Base-by-base conservation (phyloP, 2,329 filamentous ascomycete genomes). In the Monilinia laxa region DNA sequence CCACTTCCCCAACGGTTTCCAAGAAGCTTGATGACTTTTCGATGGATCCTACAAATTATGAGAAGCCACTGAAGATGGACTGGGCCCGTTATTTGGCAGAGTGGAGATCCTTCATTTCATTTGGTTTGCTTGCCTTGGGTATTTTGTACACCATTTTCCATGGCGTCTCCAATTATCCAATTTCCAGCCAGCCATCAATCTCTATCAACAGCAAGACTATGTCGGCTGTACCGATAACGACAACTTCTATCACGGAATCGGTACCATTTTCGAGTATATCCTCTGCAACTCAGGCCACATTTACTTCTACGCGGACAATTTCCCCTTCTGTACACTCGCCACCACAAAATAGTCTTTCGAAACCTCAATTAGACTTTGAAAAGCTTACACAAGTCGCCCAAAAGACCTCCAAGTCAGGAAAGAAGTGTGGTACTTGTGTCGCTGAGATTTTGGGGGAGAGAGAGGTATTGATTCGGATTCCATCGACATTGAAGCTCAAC, bases 401-500 rank as follows among this genome's bases (percentile, higher is more conserved):
- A 12, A 70, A 62, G 20, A 18, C 45, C 20, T 51, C 65, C 16
- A 71, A 73, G 38, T 54, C 71, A 14, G 63, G 54, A 38, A 72
- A 75, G 40, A 73, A 74, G 65, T 72, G 69, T 6, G 71, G 75
- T 7, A 71, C 80, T n/a, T 85, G 82, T 74, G 80, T 80, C 2
- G 82, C 80, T 16, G 78, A 82, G 65, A 72, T 81, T 18, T 73
- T 79, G 67, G 79, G 81, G 66, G 78, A 79, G 64, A 81, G 82
- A 65, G 81, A 85, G 68, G 81, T 88, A 40, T 74, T 87, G 62
- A 80, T 88, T 62, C 82, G 80, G 62, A 82, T 88, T 16, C 81
- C 84, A 2, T 77, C 79, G 58, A 77, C 74, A 56, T 82, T 79
- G 72, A 87, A 82, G 75, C 80, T 80, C 55, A 78, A 78, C 35